Evolutionary conservation across 257 asterid species (phyloP).

Genomic region (Solanum bulbocastanum): DNA sequence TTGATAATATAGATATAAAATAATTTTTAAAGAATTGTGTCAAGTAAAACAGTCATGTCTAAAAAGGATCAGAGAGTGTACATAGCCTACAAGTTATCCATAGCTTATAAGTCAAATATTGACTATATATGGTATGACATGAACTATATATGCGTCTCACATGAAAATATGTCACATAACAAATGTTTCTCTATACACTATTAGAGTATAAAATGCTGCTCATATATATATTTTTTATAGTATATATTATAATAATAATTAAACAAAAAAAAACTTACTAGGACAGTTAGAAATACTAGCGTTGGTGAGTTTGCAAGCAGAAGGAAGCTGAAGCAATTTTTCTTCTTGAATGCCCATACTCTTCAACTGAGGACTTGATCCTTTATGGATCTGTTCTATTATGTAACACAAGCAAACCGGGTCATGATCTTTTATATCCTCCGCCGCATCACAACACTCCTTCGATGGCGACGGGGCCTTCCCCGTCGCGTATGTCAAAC

Average conservation of each 20-base stretch:
- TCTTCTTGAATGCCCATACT: conserved; percentile 66
- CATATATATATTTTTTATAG: background rate
- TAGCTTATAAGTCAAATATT: background rate
- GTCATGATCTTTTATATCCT: conserved; percentile 33
- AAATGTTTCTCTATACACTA: background rate
- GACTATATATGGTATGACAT: background rate
- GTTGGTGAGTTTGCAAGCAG: conserved; percentile 53
- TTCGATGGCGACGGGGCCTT: conserved; percentile 48
- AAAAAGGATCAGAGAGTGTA: no score
- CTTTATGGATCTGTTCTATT: conserved; percentile 69
- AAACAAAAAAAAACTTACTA: conserved; percentile 24
- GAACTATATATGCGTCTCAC: background rate
- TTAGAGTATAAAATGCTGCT: background rate
- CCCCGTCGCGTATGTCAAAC: conserved; percentile 58
- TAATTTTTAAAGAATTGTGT: background rate
- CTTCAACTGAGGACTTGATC: conserved; percentile 44
- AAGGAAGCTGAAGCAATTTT: conserved; percentile 65
- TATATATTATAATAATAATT: background rate
- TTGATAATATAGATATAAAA: no score
- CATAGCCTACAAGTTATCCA: no score
- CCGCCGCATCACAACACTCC: conserved; percentile 64
- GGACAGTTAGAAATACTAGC: conserved; percentile 68
- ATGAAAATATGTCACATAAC: background rate
- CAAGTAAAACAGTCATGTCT: background rate
- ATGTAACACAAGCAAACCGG: conserved; percentile 72